Conservation (phyloP, 441 rosid species). For the Adansonia gregorii region DNA sequence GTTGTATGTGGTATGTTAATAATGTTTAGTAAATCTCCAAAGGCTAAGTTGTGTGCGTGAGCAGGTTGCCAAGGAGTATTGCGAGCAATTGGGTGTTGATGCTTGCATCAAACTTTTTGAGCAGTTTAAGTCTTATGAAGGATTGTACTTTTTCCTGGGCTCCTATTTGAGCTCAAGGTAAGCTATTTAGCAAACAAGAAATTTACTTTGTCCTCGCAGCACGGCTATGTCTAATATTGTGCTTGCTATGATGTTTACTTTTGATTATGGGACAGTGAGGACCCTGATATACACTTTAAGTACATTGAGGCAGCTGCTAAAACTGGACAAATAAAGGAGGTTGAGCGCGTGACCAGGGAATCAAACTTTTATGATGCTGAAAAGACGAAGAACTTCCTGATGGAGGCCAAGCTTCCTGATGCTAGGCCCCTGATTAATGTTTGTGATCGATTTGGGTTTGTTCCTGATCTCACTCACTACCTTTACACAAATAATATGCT, state of each 20-base stretch:
- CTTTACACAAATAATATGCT: conserved; percentile 98
- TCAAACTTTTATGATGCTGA: conserved; percentile 86
- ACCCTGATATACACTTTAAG: conserved; percentile 87
- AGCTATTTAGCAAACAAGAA: conserved; percentile 26
- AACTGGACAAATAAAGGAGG: conserved; percentile 91
- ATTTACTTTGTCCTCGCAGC: conserved; percentile 24
- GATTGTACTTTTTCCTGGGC: conserved; percentile 94
- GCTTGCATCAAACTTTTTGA: conserved; percentile 92
- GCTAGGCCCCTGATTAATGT: conserved; percentile 93
- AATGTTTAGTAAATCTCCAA: conserved; percentile 24
- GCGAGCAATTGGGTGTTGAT: conserved; percentile 96
- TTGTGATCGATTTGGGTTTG: conserved; percentile 97
- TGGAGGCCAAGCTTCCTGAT: conserved; percentile 97
- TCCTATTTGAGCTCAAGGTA: conserved; percentile 97
- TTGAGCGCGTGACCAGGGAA: conserved; percentile 90
- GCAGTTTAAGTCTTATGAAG: conserved; percentile 98
- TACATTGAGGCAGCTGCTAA: conserved; percentile 95
- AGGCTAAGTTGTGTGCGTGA: conserved; percentile 32
- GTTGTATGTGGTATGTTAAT: conserved; percentile 29
- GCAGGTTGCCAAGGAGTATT: conserved; percentile 94
- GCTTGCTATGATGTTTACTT: conserved; percentile 11
- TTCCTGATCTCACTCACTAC: conserved; percentile 98
- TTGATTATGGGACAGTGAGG: conserved; percentile 57
- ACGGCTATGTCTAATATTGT: background rate
- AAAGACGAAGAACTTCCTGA: conserved; percentile 84